phyloP scores from a whole-genome alignment of 768 basidiomycete genomes.

The Daedalea quercina region DNA sequence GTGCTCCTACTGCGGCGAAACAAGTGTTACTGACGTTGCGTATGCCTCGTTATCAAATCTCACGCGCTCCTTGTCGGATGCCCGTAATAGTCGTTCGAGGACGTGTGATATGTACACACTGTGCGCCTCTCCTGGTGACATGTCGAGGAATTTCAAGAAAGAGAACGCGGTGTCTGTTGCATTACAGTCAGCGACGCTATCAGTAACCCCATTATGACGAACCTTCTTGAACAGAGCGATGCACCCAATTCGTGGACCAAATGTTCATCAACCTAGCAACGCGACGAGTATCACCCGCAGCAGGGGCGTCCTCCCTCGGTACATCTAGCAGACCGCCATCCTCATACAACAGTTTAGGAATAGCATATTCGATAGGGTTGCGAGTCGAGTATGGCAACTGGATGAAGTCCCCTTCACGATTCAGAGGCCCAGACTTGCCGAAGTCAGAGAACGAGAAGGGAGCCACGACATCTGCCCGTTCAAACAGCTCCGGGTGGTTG shows the following conservation, averaged over 20 bases:
- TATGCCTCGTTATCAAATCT: slow-evolving; percentile 36
- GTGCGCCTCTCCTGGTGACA: slow-evolving; percentile 61
- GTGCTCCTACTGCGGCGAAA: not conserved
- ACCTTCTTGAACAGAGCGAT: slow-evolving; percentile 53
- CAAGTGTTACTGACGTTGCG: slow-evolving; percentile 32
- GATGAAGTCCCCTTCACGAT: slow-evolving; percentile 83
- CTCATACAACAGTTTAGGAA: slow-evolving; percentile 73
- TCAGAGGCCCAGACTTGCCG: slow-evolving; percentile 73
- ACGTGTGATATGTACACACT: slow-evolving; percentile 52
- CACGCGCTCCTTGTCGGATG: slow-evolving; percentile 37
- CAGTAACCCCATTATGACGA: slow-evolving; percentile 5
- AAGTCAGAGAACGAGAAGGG: slow-evolving; percentile 87
- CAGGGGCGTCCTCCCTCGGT: slow-evolving; percentile 46
- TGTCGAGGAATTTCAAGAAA: slow-evolving; percentile 66
- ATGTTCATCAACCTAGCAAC: slow-evolving; percentile 76
- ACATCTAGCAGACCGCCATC: slow-evolving; percentile 70
- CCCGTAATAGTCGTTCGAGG: slow-evolving; percentile 47
- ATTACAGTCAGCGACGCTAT: not conserved
- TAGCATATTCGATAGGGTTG: slow-evolving; percentile 73
- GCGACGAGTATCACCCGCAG: slow-evolving; percentile 45
- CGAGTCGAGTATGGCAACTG: slow-evolving; percentile 79
- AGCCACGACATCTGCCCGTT: slow-evolving; percentile 91
- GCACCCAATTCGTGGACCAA: slow-evolving; percentile 82
- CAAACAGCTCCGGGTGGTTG: slow-evolving; percentile 97
- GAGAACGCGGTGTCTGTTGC: slow-evolving; percentile 57